These are phyloP conservation scores for Phytophthora ramorum DNA, from an alignment of 352 stramenopile species.

Conservation along the genomic window DNA sequence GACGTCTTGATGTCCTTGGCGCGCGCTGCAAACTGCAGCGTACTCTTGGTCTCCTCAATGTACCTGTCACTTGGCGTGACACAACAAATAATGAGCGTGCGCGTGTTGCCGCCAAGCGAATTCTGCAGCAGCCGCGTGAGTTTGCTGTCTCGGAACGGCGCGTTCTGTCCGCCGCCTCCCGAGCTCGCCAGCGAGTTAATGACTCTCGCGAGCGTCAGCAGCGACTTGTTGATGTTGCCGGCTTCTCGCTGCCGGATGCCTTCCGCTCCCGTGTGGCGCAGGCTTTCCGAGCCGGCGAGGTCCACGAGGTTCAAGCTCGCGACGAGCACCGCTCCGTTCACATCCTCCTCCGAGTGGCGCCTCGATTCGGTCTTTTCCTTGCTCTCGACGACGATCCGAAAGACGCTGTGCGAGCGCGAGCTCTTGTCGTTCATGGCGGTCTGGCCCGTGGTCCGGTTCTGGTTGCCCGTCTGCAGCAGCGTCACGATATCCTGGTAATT, in stretches of 20 bases:
- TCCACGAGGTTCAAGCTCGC: slow-evolving; percentile 98
- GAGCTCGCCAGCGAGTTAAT: slow-evolving; percentile 86
- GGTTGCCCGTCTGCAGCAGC: slow-evolving; percentile 72
- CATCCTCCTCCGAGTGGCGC: slow-evolving; percentile 70
- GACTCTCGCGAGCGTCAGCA: slow-evolving; percentile 95
- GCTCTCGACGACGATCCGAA: slow-evolving; percentile 85
- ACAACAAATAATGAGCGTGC: slow-evolving; percentile 91
- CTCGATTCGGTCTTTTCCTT: slow-evolving; percentile 61
- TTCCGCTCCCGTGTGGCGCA: slow-evolving; percentile 94
- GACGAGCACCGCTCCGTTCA: slow-evolving; percentile 89
- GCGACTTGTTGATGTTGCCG: slow-evolving; percentile 97
- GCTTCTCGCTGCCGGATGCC: slow-evolving; percentile 96
- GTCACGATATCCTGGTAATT: slow-evolving; percentile 68
- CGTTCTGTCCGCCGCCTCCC: slow-evolving; percentile 43
- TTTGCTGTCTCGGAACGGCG: slow-evolving; percentile 91
- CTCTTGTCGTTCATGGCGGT: slow-evolving; percentile 87
- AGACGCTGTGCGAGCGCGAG: slow-evolving; percentile 86
- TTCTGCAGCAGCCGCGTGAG: slow-evolving; percentile 93
- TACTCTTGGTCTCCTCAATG: slow-evolving; percentile 89
- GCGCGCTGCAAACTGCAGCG: slow-evolving; percentile 93
- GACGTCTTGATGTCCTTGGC: slow-evolving; percentile 91
- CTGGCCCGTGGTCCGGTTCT: slow-evolving; percentile 64
- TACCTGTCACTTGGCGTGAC: slow-evolving; percentile 79
- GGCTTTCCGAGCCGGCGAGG: slow-evolving; percentile 97
- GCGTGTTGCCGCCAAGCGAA: slow-evolving; percentile 91